Conservation (phyloP, 108 stramenopile species). For the Skeletonema marinoi region DNA sequence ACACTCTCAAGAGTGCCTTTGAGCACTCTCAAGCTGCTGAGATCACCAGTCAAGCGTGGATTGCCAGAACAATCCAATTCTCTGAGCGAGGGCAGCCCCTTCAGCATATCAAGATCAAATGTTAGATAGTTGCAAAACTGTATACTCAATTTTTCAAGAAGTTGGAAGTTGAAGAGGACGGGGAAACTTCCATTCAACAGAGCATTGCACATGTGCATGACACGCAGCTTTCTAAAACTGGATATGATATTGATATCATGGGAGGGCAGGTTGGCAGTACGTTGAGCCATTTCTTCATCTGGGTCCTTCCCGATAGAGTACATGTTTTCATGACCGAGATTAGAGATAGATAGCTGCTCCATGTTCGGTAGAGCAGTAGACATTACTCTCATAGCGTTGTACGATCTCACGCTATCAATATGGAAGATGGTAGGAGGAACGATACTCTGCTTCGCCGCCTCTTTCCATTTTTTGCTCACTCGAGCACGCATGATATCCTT, state of each 20-base stretch:
- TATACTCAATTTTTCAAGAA: too few relatives aligned
- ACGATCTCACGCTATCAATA: neutral
- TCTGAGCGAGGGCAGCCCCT: too few relatives aligned
- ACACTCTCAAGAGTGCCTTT: too few relatives aligned
- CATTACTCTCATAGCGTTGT: neutral
- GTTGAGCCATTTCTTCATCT: neutral
- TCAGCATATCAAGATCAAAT: too few relatives aligned
- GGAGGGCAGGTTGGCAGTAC: neutral
- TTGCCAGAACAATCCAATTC: too few relatives aligned
- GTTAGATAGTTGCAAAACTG: too few relatives aligned
- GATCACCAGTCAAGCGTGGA: too few relatives aligned
- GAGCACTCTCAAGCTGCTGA: too few relatives aligned
- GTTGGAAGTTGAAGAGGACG: neutral
- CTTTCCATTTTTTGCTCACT: neutral
- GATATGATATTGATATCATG: conserved; percentile 9
- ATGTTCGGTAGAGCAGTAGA: neutral
- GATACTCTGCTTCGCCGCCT: neutral
- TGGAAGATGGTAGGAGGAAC: neutral
- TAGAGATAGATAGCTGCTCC: neutral
- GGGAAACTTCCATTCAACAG: neutral
- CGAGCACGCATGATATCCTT: neutral
- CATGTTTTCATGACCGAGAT: too few relatives aligned
- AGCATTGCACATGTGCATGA: neutral
- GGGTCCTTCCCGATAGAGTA: neutral
- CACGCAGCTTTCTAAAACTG: neutral